These are phyloP conservation scores for Circinella minor DNA, from an alignment of 371 early-diverging fungal species.

Conservation along the genomic window DNA sequence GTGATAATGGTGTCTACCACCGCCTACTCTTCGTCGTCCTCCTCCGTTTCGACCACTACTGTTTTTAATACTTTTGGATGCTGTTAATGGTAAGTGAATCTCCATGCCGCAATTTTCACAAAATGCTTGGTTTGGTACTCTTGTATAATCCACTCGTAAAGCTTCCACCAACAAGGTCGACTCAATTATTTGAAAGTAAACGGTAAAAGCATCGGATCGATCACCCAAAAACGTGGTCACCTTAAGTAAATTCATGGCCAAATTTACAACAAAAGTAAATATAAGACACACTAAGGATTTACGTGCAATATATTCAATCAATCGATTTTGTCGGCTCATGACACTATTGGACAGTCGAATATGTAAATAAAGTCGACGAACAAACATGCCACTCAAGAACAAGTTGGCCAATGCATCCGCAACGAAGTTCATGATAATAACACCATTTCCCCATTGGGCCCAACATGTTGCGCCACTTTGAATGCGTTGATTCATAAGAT, in stretches of 20 bases:
- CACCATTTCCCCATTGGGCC: conserved; percentile 51
- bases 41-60: background rate
- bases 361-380: conserved; percentile 46
- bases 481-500: conserved; percentile 13
- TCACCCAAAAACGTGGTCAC: conserved; percentile 41
- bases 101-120: conserved; percentile 47
- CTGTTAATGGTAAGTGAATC: conserved; percentile 7
- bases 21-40: background rate
- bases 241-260: conserved; percentile 53
- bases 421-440: conserved; percentile 49
- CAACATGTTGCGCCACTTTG: conserved; percentile 41
- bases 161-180: conserved; percentile 54
- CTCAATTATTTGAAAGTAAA: conserved; percentile 48
- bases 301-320: conserved; percentile 42
- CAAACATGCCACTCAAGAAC: conserved; percentile 56
- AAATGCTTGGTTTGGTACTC: conserved; percentile 17
- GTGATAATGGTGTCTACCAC: background rate
- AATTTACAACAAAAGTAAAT: conserved; percentile 48
- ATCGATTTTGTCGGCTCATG: conserved; percentile 36
- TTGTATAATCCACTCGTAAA: conserved; percentile 41
- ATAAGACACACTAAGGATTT: conserved; percentile 49
- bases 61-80: conserved; percentile 1
- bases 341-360: conserved; percentile 29
- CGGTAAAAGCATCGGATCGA: conserved; percentile 51
- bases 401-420: conserved; percentile 50